Evolutionary conservation across 345 rosid species (phyloP), one percentile per base, ranked within the genome.

Genomic region (Passiflora organensis): DNA sequence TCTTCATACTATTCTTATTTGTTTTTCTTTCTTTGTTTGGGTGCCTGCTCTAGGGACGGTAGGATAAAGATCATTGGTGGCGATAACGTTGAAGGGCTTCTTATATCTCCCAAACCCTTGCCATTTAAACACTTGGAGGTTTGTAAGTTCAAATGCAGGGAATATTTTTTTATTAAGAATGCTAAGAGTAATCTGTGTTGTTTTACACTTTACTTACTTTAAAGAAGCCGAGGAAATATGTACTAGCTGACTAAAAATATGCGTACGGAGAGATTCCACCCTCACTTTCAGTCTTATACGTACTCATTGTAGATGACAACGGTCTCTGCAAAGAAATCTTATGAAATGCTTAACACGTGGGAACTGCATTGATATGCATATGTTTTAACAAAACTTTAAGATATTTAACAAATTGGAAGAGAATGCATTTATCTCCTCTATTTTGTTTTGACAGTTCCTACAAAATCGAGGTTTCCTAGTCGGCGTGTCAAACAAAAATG

Each of bases 1-100:
- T 48, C 15, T 20, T 20, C 12, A 12, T 12, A 22, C 28, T 14
- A 21, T 48, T 24, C 22, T 48, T 14, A 13, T 22, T 48, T 32
- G 17, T 48, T 55, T 13, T 12, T 14, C 2, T 23, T 12, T 23
- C 21, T 43, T 13, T 5, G 22, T 51, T 18, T 19, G 37, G n/a
- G 19, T 32, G 14, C 1, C 42, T 22, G 47, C 20, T 22, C 15
- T 57, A 68, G 72, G 56, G 72, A 68, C 44, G 72, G 72, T 19
- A 61, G 72, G 53, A 56, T 68, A 24, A 68, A 68, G 49, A 62
- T 68, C 48, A 55, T 68, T 49, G 72, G 72, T 10, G 67, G 67
- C 18, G 34, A 60, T 37, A 54, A 50, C 32, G 38, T 68, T 44
- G 72, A 68, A 50, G 72, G 67, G 34, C 67, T 68, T 49, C 46